Evolutionary conservation across 805 yeast species (phyloP), one percentile per base, ranked within the genome.

Genomic region (Saccharomycopsis fodiens): DNA sequence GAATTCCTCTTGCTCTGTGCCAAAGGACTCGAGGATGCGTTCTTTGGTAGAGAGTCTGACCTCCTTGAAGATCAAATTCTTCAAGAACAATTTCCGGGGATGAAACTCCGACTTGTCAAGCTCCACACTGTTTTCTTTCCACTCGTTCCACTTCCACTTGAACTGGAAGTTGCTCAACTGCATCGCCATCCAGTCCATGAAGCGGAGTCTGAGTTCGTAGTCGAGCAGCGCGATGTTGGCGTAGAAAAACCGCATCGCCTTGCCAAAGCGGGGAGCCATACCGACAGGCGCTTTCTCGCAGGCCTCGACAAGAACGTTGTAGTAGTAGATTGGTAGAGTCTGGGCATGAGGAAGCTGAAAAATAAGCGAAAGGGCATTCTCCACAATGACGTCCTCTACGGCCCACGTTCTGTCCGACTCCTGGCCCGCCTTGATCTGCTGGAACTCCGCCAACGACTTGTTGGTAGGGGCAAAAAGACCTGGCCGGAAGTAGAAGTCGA

Each of bases 111-210:
- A 66, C 8, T 68, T 61, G 5, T 67, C 63, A 39, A 68, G 71
- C 39, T 60, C 61, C n/a, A 59, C 55, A 0, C 81, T 71, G 55
- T 80, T 85, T 2, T 62, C 65, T 22, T 73, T 76, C 98, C 98
- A 93, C 62, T 89, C 97, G 52, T 76, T 78, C 98, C 98, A 93
- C 59, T 88, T 87, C 99, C 99, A 93, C 31, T 89, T 85, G 65
- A 86, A 93, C 47, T 84, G 88, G 62, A 91, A 93, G 60, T 91
- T 93, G 57, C 95, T 84, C 61, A 93, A 76, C 64, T 93, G 98
- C 46, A 85, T 81, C 1, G 95, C 73, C 69, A 94, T 81, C 97
- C 97, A 93, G 62, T 85, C 91, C 56, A 86, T 68, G 54, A 77
- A 84, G 49, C 89, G 70, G 49, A 77, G 70, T 52, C 79, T 74